Evolutionary conservation across 306 rosid genomes (phyloP), one percentile per base, ranked within the genome.

Genomic region (Trichosanthes cucumerina): DNA sequence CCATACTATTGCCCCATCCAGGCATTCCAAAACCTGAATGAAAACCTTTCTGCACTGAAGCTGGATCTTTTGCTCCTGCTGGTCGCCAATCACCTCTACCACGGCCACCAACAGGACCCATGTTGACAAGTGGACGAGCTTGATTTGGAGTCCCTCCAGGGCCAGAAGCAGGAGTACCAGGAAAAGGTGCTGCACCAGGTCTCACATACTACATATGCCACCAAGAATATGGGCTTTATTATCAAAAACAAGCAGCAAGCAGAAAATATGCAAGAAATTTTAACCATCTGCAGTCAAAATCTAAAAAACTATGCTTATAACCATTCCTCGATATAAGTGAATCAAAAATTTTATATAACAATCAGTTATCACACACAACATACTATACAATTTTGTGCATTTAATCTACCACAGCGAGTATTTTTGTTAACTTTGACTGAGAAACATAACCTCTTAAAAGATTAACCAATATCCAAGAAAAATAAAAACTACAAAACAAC

Each of bases 31-130:
- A 82, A 79, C 97, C 91, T 38, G 91, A 82, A 84, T 89, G 93
- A 82, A 90, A 94, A 79, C 88, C 93, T 82, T 95, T 95, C 81
- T 91, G 98, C 88, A 84, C 79, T 18, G 83, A 86, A 79, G 83
- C 39, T 65, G 65, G 82, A 50, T 85, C 90, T 87, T 92, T 95
- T 19, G 87, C 53, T 82, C 93, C 97, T 73, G 85, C 33, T 46
- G 99, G 97, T 88, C 98, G 91, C 99, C 99, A 96, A 64, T 96
- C 99, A 84, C 98, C 98, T 84, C 99, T 88, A 65, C 97, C 99
- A 79, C 98, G 93, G 84, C 99, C 99, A 85, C 84, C 79, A 71
- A 81, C 21, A 43, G 86, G 84, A 80, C 84, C 92, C 89, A 91
- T 76, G 88, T 82, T 89, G 57, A 79, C 84, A 57, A 75, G 90